A percentile compares a stretch with the other conserved stretches of the same genome.
These are phyloP conservation scores for Azolla pinnata DNA, from an alignment of 75 land plant genomes.

Conservation along the genomic window DNA sequence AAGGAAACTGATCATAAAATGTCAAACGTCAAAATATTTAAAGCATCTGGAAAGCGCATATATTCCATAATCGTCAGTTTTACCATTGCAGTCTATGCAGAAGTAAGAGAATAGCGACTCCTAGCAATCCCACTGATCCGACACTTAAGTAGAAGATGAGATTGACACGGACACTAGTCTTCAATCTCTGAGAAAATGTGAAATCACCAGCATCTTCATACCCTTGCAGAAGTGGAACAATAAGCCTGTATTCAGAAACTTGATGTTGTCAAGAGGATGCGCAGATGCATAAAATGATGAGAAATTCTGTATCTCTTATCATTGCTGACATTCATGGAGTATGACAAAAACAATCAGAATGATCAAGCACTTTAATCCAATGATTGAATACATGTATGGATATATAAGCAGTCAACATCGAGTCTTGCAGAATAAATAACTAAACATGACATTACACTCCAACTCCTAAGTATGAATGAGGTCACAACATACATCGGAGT, in stretches of 20 bases:
- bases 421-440: background rate
- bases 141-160: slow-evolving; percentile 65
- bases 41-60: background rate
- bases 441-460: too few relatives aligned
- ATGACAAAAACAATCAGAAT: too few relatives aligned
- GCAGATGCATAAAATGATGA: background rate
- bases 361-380: background rate
- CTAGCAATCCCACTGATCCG: slow-evolving; percentile 70
- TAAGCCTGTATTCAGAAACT: slow-evolving; percentile 52
- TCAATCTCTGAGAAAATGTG: slow-evolving; percentile 69
- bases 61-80: too few relatives aligned
- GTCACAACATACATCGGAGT: too few relatives aligned
- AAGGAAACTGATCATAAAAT: too few relatives aligned
- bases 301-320: background rate
- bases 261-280: background rate
- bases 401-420: background rate
- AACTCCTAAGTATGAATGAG: too few relatives aligned
- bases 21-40: background rate
- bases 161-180: slow-evolving; percentile 74
- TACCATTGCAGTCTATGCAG: slow-evolving; percentile 46
- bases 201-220: slow-evolving; percentile 99
- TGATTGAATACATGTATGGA: background rate
- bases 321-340: background rate
- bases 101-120: slow-evolving; percentile 75
- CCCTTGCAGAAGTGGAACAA: slow-evolving; percentile 93